phyloP scores from a whole-genome alignment of 257 asterid species.

The Datura wrightii region DNA sequence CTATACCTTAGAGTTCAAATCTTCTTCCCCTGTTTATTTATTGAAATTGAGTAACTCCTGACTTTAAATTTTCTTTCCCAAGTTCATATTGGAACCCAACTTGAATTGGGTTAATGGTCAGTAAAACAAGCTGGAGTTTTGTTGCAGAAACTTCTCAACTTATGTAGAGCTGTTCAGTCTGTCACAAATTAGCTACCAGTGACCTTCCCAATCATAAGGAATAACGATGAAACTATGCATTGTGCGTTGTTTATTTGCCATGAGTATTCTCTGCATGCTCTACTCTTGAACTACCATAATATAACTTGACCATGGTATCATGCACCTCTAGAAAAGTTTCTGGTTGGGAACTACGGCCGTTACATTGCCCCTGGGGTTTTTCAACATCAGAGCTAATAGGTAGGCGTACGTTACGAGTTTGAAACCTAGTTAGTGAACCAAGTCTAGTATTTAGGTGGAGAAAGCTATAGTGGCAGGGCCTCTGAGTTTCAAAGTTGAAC shows the following conservation, averaged over 20 bases:
- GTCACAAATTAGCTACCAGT: not conserved
- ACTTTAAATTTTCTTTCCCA: constrained; percentile 11
- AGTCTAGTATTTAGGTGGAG: not conserved
- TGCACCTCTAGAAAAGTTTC: not conserved
- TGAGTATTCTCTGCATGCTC: not conserved
- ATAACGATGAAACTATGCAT: not conserved
- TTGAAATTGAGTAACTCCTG: not conserved
- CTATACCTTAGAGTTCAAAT: not conserved
- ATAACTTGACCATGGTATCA: not conserved
- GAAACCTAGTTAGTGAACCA: not conserved
- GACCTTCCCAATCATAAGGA: not conserved
- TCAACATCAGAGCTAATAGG: not conserved
- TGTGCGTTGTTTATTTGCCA: not conserved
- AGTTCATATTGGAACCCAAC: not conserved
- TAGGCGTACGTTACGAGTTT: not conserved
- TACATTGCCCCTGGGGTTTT: not conserved
- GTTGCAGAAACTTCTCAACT: not conserved
- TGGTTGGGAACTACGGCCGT: not conserved
- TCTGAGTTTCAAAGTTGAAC: not conserved
- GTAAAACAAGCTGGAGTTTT: not conserved
- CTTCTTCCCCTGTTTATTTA: not conserved
- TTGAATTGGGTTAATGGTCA: not conserved
- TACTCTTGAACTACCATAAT: not conserved
- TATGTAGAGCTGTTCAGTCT: not conserved
- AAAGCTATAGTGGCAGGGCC: not conserved